Base-by-base conservation (phyloP, 805 yeast genomes). In the Zygoascus tannicola region DNA sequence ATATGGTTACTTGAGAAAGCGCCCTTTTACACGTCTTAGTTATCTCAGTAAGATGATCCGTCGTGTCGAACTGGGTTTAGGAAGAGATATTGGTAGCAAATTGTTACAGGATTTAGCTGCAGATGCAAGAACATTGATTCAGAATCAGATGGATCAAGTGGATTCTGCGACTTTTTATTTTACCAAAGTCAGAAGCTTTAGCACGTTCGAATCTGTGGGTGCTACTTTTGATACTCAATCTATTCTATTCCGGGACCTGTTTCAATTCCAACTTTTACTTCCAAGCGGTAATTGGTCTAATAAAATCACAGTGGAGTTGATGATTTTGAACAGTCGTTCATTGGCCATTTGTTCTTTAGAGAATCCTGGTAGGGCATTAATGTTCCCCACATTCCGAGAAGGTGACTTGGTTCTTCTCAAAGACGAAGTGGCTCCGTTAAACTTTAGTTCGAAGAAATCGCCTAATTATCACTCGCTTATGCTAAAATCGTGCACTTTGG, bases 331-430 rank as follows among this genome's bases (percentile, higher is more conserved):
- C 28, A 36, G 40, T 26, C 22, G 18, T 3, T 38, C 26, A 12
- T 22, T 53, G 20, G 57, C 49, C 1, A 30, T 53, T 14, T 53
- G 57, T 40, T 26, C 50, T 4, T 23, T 52, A 20, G 53, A 51
- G 35, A 34, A 51, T 35, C 54, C 56, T 12, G 55, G 53, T 21
- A 36, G 53, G 22, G 49, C 52, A 4, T 37, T 53, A 16, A 35
- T 53, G 40, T 53, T 53, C 43, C 56, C 56, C 10, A 30, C 44
- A 3, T 50, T 53, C 35, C 41, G 47, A 2, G 28, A 20, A 2
- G 49, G 50, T 5, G 53, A 51, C 14, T 32, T 48, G 14, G 16
- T 21, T 19, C 10, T 40, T 8, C 7, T 16, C 15, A 16, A 16
- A 14, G 21, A 15, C n/a, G n/a, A 14, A 15, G 16, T 16, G 7